Conservation (phyloP, 208 protist genomes). For the Acanthamoeba castellanii region DNA sequence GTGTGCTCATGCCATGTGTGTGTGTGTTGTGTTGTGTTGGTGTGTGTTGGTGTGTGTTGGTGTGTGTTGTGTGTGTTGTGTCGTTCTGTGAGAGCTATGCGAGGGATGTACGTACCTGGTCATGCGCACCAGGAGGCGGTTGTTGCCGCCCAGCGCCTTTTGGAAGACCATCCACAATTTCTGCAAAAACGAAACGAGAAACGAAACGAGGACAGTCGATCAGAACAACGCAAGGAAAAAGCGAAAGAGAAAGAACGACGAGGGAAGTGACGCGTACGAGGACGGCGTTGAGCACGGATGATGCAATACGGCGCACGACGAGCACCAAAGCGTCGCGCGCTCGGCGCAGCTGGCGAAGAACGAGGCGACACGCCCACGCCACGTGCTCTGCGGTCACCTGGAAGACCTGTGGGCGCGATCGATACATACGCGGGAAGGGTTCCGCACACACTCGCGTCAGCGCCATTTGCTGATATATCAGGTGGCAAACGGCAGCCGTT, state of each 20-base stretch:
- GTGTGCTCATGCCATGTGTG: too few species aligned
- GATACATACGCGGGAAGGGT: too few species aligned
- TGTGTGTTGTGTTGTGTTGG: too few species aligned
- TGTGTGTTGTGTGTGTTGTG: too few species aligned
- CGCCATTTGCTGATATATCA: too few species aligned
- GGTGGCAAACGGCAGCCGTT: too few species aligned
- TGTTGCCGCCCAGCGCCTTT: constrained; percentile 2
- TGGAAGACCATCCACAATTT: neutral
- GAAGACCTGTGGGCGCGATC: neutral
- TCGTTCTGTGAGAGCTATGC: too few species aligned
- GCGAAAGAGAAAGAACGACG: neutral
- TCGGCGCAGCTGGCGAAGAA: neutral
- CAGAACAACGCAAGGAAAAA: neutral
- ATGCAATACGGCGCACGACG: neutral
- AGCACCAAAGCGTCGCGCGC: neutral
- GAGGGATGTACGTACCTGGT: neutral
- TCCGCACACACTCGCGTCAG: neutral
- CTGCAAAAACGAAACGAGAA: neutral
- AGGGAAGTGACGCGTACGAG: too few species aligned
- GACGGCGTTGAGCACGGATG: too few species aligned
- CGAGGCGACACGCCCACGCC: too few species aligned
- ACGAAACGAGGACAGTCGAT: neutral
- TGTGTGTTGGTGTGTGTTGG: too few species aligned
- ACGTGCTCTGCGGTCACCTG: neutral
- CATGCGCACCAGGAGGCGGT: neutral